These are phyloP conservation scores for Cryphonectria radicalis DNA, from an alignment of 2,329 filamentous ascomycete species.

Conservation along the genomic window DNA sequence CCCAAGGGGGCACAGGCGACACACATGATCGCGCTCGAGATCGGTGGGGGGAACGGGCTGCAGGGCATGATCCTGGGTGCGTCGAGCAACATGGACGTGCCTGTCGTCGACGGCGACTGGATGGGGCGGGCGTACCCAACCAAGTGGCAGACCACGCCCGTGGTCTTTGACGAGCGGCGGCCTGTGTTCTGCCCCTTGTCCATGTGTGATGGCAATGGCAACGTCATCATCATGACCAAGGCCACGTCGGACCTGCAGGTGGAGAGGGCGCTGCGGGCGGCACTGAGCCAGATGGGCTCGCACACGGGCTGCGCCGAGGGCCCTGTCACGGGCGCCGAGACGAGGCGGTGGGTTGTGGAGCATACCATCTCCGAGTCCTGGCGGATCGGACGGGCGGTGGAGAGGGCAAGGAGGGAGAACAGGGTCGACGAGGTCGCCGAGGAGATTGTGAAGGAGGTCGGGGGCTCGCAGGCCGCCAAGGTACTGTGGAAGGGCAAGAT, in stretches of 20 bases:
- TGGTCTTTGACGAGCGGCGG: conserved; percentile 53
- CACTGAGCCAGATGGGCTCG: conserved; percentile 60
- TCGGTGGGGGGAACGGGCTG: conserved; percentile 69
- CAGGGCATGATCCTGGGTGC: conserved; percentile 61
- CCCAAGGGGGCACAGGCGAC: conserved; percentile 46
- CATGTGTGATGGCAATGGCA: conserved; percentile 57
- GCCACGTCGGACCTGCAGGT: conserved; percentile 51
- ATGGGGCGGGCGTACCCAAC: conserved; percentile 59
- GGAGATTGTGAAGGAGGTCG: conserved; percentile 61
- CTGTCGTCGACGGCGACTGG: conserved; percentile 54
- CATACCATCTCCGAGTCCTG: conserved; percentile 59
- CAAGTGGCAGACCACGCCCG: conserved; percentile 59
- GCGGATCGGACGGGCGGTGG: conserved; percentile 65
- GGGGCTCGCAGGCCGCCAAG: conserved; percentile 55
- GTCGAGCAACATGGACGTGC: conserved; percentile 54
- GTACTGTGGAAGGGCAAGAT: conserved; percentile 69
- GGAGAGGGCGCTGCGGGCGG: conserved; percentile 55
- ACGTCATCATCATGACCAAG: conserved; percentile 54
- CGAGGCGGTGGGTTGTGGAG: conserved; percentile 55
- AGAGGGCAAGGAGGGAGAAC: conserved; percentile 52
- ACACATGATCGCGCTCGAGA: conserved; percentile 66
- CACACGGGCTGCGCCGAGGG: conserved; percentile 53
- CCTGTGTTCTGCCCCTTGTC: conserved; percentile 51
- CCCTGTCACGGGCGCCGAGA: conserved; percentile 54
- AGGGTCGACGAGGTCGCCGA: conserved; percentile 59